A percentile compares a stretch with the other conserved stretches of the same genome.
Conservation (phyloP, 1,139 yeast genomes). For the Hemisphaericaspora xylofermentans region DNA sequence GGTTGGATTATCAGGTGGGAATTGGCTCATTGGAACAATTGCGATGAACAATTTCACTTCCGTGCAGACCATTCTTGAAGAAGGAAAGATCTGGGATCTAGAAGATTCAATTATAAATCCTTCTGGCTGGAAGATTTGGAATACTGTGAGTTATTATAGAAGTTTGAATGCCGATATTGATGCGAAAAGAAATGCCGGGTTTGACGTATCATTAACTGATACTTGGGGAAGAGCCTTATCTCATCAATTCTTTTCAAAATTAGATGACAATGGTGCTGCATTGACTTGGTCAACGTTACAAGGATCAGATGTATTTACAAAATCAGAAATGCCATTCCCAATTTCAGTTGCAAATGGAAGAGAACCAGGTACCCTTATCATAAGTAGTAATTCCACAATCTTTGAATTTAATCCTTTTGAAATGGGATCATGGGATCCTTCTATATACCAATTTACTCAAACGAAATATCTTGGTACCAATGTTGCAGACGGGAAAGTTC, state of each 20-base stretch:
- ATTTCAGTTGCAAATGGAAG: constrained; percentile 78
- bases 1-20: constrained; percentile 83
- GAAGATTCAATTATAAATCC: constrained; percentile 59
- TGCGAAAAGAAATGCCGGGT: constrained; percentile 73
- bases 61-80: constrained; percentile 55
- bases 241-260: constrained; percentile 65
- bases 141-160: constrained; percentile 57
- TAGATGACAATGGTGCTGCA: constrained; percentile 56
- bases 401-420: constrained; percentile 83
- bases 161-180: constrained; percentile 52
- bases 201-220: constrained; percentile 76
- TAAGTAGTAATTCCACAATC: constrained; percentile 67
- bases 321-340: constrained; percentile 79
- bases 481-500: constrained; percentile 56
- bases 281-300: constrained; percentile 66
- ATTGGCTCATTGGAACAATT: constrained; percentile 80
- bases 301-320: constrained; percentile 50
- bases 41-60: constrained; percentile 82
- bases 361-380: constrained; percentile 58
- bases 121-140: constrained; percentile 67
- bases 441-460: constrained; percentile 64
- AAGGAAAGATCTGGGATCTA: constrained; percentile 67
- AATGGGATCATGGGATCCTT: constrained; percentile 87
- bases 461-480: constrained; percentile 72
- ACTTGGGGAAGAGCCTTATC: constrained; percentile 90